Conservation (phyloP, 495 filamentous ascomycete genomes). For the Annulohypoxylon maeteangense region DNA sequence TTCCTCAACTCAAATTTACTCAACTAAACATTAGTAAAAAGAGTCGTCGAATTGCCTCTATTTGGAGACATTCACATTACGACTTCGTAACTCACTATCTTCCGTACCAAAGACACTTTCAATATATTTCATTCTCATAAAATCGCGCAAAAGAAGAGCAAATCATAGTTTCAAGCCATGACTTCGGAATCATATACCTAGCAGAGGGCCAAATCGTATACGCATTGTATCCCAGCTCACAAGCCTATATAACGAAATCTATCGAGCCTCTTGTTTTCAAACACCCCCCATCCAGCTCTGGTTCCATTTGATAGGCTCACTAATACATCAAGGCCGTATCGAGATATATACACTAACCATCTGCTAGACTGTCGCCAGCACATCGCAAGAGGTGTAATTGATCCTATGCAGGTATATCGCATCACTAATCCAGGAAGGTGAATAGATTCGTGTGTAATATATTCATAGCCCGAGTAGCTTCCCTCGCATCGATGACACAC, state of each 20-base stretch:
- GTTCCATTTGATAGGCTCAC: background rate
- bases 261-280: background rate
- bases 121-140: background rate
- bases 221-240: background rate
- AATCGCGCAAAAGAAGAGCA: background rate
- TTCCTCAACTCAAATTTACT: background rate
- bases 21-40: background rate
- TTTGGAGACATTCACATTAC: background rate
- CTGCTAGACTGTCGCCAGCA: background rate
- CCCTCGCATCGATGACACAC: slow-evolving; percentile 91
- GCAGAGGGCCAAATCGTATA: background rate
- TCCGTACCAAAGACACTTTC: background rate
- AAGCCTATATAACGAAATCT: background rate
- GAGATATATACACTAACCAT: background rate
- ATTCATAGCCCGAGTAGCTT: slow-evolving; percentile 91
- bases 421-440: slow-evolving; percentile 63
- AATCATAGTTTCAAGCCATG: background rate
- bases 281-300: background rate
- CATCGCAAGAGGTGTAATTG: background rate
- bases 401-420: background rate
- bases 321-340: background rate
- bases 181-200: background rate
- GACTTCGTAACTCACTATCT: background rate
- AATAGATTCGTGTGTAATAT: slow-evolving; percentile 95
- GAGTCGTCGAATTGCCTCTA: background rate